Evolutionary conservation across 169 alveolate genomes (phyloP).

Genomic region (Cardiosporidium cionae): DNA sequence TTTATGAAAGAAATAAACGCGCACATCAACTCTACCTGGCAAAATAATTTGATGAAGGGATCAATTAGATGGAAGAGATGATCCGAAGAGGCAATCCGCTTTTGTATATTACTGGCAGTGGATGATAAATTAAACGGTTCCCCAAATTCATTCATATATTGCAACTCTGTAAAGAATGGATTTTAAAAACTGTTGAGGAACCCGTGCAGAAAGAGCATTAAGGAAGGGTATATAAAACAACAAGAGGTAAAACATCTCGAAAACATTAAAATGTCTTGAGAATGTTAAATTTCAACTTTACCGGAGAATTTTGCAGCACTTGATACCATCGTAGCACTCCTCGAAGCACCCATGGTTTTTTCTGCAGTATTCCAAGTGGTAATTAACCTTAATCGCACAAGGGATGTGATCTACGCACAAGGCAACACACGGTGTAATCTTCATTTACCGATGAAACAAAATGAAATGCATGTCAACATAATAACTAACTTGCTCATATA

Average conservation of each 20-base stretch:
- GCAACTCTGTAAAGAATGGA: not conserved
- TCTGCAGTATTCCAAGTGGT: not conserved
- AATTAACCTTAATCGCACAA: not conserved
- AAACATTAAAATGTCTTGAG: not conserved
- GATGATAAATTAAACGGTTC: not conserved
- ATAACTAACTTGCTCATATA: not conserved
- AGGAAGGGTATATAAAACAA: too few species aligned
- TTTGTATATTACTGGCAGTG: not conserved
- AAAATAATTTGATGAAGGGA: not conserved
- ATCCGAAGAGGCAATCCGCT: not conserved
- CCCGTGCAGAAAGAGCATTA: too few species aligned
- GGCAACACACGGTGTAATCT: not conserved
- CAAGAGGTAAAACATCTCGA: too few species aligned
- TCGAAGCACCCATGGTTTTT: not conserved
- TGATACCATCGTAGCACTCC: not conserved
- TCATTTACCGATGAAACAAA: too few species aligned
- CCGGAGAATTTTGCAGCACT: not conserved
- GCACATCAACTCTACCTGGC: too few species aligned
- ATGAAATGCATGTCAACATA: too few species aligned
- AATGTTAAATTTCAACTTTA: not conserved
- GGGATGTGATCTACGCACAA: not conserved
- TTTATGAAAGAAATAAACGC: too few species aligned
- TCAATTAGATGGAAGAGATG: not conserved
- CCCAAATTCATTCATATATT: not conserved
- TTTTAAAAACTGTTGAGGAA: not conserved